Conservation (phyloP, 768 basidiomycete species). For the Arthromyces matolae region DNA sequence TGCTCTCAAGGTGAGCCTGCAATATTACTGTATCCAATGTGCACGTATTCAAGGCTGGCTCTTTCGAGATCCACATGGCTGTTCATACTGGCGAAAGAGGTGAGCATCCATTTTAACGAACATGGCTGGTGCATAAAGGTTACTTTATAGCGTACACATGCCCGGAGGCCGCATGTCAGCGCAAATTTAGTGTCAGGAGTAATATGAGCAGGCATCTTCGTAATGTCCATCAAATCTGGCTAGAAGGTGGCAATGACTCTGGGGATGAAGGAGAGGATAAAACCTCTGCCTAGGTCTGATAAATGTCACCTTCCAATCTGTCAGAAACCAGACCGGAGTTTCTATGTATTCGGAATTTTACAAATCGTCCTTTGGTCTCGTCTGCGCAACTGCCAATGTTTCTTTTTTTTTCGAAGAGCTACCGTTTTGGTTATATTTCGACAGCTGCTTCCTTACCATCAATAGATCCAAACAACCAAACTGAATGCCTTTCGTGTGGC, state of each 20-base stretch:
- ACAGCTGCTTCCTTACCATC: not conserved
- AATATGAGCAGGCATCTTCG: constrained; percentile 70
- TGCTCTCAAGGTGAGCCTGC: constrained; percentile 19
- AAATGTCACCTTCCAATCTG: not conserved
- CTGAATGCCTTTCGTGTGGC: no score
- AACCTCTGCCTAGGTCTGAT: constrained; percentile 3
- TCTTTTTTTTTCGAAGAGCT: no score
- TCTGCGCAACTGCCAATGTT: no score
- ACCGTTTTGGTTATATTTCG: constrained; percentile 2
- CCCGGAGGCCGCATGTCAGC: constrained; percentile 60
- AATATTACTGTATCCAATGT: constrained; percentile 1
- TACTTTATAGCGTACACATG: constrained; percentile 49
- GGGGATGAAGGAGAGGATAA: constrained; percentile 15
- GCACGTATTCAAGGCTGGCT: not conserved
- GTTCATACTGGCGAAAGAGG: constrained; percentile 24
- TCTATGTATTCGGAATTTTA: not conserved
- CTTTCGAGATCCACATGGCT: constrained; percentile 20
- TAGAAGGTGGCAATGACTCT: constrained; percentile 17
- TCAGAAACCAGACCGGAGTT: not conserved
- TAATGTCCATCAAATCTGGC: constrained; percentile 24
- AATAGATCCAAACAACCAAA: constrained; percentile 5
- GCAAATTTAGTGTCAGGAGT: constrained; percentile 64
- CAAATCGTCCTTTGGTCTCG: no score
- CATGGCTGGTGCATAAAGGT: constrained; percentile 5
- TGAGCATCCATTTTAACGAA: constrained; percentile 8